Conservation (phyloP, 1,284 basidiomycete genomes). For the Ustilago loliicola region DNA sequence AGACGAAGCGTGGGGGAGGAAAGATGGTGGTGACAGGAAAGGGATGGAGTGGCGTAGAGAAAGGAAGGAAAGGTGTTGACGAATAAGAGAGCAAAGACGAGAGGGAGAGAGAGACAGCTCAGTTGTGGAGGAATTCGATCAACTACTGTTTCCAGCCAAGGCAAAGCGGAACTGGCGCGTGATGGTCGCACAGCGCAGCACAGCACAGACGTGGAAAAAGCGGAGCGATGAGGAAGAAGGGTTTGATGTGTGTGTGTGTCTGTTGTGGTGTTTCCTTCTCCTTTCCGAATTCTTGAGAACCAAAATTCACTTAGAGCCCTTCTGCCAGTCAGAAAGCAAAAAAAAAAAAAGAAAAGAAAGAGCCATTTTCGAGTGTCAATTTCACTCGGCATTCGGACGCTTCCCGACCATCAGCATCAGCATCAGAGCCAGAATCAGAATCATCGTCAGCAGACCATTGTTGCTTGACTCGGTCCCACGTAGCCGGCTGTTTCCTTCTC, state of each 20-base stretch:
- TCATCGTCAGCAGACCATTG: no score
- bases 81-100: not conserved
- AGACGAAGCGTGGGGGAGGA: constrained; percentile 9
- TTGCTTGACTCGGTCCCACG: not conserved
- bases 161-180: constrained; percentile 7
- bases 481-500: not conserved
- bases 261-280: not conserved
- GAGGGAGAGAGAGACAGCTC: not conserved
- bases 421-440: no score
- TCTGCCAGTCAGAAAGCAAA: not conserved
- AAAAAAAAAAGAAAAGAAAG: not conserved
- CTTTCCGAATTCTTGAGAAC: constrained; percentile 9
- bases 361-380: not conserved
- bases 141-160: no score
- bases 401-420: constrained; percentile 10
- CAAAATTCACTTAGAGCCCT: no score
- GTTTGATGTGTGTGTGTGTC: constrained; percentile 12
- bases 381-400: constrained; percentile 10
- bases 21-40: constrained; percentile 10
- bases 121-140: constrained; percentile 37
- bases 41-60: constrained; percentile 5
- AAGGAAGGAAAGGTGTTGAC: constrained; percentile 1
- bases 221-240: constrained; percentile 33
- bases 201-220: constrained; percentile 26
- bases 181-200: constrained; percentile 6